Conservation (phyloP, 257 asterid species). For the Lavandula angustifolia region DNA sequence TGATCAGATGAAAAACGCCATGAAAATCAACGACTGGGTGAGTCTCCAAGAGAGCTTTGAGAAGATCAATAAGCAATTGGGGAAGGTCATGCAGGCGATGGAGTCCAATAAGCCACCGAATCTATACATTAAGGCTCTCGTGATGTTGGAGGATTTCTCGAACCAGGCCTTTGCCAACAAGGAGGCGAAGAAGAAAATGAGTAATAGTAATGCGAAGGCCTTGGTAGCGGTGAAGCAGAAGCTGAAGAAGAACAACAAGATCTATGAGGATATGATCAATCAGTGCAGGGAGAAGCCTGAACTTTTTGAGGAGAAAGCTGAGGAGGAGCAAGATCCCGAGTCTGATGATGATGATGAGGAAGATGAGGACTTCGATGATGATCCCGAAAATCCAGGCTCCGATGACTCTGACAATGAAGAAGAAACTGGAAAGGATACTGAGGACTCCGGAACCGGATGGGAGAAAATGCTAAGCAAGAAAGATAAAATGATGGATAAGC, state of each 20-base stretch:
- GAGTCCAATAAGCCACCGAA: conserved; percentile 73
- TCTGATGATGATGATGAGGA: conserved; percentile 64
- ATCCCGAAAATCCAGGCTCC: conserved; percentile 37
- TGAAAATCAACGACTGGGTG: conserved; percentile 94
- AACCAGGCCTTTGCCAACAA: conserved; percentile 79
- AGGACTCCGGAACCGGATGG: conserved; percentile 62
- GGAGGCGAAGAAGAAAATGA: conserved; percentile 98
- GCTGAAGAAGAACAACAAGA: conserved; percentile 81
- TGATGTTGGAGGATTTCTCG: conserved; percentile 81
- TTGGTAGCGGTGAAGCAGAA: conserved; percentile 91
- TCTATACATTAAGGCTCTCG: conserved; percentile 86
- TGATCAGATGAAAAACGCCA: conserved; percentile 93
- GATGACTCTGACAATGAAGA: conserved; percentile 58
- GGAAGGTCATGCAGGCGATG: conserved; percentile 77
- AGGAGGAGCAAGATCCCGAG: conserved; percentile 59
- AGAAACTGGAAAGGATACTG: conserved; percentile 36
- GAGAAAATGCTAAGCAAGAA: conserved; percentile 82
- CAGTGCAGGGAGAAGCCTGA: conserved; percentile 85
- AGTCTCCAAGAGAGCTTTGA: conserved; percentile 93
- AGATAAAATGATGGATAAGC: conserved; percentile 89
- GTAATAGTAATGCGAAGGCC: conserved; percentile 91
- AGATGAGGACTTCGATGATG: conserved; percentile 48
- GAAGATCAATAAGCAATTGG: conserved; percentile 92
- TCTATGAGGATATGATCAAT: conserved; percentile 75
- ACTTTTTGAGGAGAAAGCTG: conserved; percentile 61